Evolutionary conservation across 306 rosid genomes (phyloP).

Genomic region (Hippophae tibetana): DNA sequence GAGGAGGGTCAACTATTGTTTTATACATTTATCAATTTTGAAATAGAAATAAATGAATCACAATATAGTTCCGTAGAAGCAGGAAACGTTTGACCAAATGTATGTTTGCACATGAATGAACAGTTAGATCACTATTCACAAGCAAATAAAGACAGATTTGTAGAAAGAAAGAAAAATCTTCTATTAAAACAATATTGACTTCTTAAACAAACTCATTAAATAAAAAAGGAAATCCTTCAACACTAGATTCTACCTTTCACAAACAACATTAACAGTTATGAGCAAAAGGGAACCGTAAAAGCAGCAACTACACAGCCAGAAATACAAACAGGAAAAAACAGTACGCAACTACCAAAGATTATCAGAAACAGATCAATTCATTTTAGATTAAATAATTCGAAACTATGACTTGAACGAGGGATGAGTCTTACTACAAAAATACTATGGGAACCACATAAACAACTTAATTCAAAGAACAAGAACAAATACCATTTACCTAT

Average conservation of each 20-base stretch:
- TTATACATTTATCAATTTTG: too few species aligned
- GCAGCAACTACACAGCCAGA: conserved; percentile 6
- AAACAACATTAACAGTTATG: conserved; percentile 5
- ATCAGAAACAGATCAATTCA: too few species aligned
- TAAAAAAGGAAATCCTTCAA: conserved; percentile 19
- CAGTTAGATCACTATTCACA: too few species aligned
- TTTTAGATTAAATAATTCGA: not conserved
- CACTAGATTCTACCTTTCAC: conserved; percentile 38
- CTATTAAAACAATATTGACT: not conserved
- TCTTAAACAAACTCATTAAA: not conserved
- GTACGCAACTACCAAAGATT: not conserved
- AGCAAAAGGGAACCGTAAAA: conserved; percentile 15
- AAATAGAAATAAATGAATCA: too few species aligned
- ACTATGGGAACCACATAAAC: too few species aligned
- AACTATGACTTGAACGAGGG: not conserved
- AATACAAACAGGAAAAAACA: conserved; percentile 13
- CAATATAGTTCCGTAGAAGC: too few species aligned
- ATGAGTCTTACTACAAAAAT: too few species aligned
- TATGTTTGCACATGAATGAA: too few species aligned
- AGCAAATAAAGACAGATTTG: too few species aligned
- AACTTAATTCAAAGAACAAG: not conserved
- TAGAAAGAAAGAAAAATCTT: not conserved
- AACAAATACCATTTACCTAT: conserved; percentile 16
- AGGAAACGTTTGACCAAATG: too few species aligned
- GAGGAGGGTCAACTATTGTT: too few species aligned